Conservation (phyloP, 1,284 basidiomycete species). For the Ganoderma boninense region DNA sequence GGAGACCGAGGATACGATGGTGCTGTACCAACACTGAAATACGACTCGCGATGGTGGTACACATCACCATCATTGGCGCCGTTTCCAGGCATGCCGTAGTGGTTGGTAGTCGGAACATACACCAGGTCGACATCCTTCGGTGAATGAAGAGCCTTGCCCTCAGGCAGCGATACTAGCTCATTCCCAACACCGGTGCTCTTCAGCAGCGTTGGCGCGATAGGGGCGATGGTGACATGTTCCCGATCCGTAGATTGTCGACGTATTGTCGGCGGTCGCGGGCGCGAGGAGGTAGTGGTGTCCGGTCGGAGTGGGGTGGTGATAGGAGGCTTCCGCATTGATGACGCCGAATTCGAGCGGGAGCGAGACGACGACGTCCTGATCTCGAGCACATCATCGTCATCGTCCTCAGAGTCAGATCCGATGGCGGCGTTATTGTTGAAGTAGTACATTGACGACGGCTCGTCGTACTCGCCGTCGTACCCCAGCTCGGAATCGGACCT, state of each 20-base stretch:
- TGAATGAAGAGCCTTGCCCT: slow-evolving; percentile 34
- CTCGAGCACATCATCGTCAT: slow-evolving; percentile 76
- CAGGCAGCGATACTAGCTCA: slow-evolving; percentile 41
- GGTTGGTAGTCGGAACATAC: slow-evolving; percentile 69
- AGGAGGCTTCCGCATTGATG: slow-evolving; percentile 35
- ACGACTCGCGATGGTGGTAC: slow-evolving; percentile 46
- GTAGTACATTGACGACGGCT: slow-evolving; percentile 36
- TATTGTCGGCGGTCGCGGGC: slow-evolving; percentile 42
- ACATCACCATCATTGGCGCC: slow-evolving; percentile 36
- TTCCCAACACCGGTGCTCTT: slow-evolving; percentile 77
- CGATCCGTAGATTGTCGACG: slow-evolving; percentile 53
- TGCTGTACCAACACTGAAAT: slow-evolving; percentile 43
- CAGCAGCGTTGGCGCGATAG: slow-evolving; percentile 92
- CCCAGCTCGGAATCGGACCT: slow-evolving; percentile 71
- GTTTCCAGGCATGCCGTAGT: slow-evolving; percentile 48
- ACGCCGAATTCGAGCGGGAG: slow-evolving; percentile 52
- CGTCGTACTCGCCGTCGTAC: slow-evolving; percentile 45
- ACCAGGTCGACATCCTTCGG: slow-evolving; percentile 64
- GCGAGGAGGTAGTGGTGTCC: slow-evolving; percentile 29
- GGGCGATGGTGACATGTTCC: slow-evolving; percentile 88
- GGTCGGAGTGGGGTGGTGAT: slow-evolving; percentile 26
- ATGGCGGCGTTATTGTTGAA: slow-evolving; percentile 46
- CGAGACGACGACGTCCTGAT: slow-evolving; percentile 55
- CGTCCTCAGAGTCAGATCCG: slow-evolving; percentile 51
- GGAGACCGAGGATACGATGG: slow-evolving; percentile 29